Evolutionary conservation across 306 rosid genomes (phyloP), one percentile per base, ranked within the genome.

Genomic region (Corylus americana): DNA sequence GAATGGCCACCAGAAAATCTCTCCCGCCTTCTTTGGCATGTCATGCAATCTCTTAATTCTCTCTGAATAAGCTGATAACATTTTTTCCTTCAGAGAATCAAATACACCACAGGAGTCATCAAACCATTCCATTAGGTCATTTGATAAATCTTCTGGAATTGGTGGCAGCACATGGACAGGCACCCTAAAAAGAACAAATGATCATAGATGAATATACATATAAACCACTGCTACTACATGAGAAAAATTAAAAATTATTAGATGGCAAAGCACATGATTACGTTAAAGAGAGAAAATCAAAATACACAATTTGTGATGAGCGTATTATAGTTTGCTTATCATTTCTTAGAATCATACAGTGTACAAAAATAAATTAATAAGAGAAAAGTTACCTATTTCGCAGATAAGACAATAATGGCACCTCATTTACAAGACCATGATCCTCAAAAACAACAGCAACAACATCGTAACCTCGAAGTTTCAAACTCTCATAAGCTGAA

Each of bases 1-100:
- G 83, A 94, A 94, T 76, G 97, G 98, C 98, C 98, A 94, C 98
- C 98, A 94, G 78, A 94, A 81, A 74, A 92, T 83, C 81, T 91
- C 83, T 48, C 76, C 73, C 16, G 98, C 98, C 80, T 87, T 90
- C 84, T 72, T 90, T 74, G 98, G 91, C 98, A 94, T 94, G 83
- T 88, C 90, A 70, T 83, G 94, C 80, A 95, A 83, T 84, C 86
- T 90, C 82, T 80, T 81, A 50, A 89, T 73, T 77, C 93, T 88
- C 87, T 87, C 80, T 12, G 80, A 71, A 86, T 90, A 81, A 73
- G 93, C 84, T 55, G 91, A 87, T 57, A 88, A 77, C 96, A 95
- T 83, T 80, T 86, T 84, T 83, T 92, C 92, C 86, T 85, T 89
- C 77, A 95, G 87, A 31, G 85, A 84, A 84, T 80, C 88, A 83